Percentiles rank a stretch among this genome's conserved stretches.
Conservation (phyloP, 1,284 basidiomycete species). For the Leccinum pachyderme region DNA sequence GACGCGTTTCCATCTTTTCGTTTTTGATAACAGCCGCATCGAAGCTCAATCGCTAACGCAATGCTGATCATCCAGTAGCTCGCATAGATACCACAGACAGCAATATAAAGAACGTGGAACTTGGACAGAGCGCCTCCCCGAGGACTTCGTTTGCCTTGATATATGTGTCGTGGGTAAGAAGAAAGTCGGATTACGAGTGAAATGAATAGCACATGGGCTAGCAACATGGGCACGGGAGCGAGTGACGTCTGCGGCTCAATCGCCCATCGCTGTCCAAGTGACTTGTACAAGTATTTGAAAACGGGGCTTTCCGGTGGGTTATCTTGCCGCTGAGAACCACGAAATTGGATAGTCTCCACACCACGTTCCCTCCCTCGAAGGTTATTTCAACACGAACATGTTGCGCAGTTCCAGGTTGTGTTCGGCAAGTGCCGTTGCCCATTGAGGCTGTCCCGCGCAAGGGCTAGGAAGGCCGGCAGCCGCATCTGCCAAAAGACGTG, state of each 20-base stretch:
- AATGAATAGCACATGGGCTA: constrained; percentile 27
- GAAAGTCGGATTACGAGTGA: constrained; percentile 9
- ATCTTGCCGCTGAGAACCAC: constrained; percentile 19
- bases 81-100: constrained; percentile 14
- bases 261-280: neutral
- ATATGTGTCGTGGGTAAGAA: neutral
- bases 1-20: constrained; percentile 3
- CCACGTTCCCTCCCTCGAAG: constrained; percentile 34
- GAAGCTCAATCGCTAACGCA: neutral
- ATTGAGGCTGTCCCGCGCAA: constrained; percentile 17
- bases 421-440: constrained; percentile 26
- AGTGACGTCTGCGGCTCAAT: constrained; percentile 21
- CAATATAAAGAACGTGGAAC: constrained; percentile 8
- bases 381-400: constrained; percentile 23
- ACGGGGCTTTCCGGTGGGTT: constrained; percentile 19
- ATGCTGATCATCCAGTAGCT: constrained; percentile 12
- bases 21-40: constrained; percentile 5
- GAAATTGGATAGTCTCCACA: constrained; percentile 25
- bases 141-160: constrained; percentile 13
- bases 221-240: constrained; percentile 19
- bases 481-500: constrained; percentile 4
- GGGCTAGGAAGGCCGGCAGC: neutral
- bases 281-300: constrained; percentile 23
- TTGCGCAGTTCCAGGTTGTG: neutral
- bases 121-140: constrained; percentile 14